Conservation (phyloP, 768 basidiomycete species). For the Kockovaella imperatae region DNA sequence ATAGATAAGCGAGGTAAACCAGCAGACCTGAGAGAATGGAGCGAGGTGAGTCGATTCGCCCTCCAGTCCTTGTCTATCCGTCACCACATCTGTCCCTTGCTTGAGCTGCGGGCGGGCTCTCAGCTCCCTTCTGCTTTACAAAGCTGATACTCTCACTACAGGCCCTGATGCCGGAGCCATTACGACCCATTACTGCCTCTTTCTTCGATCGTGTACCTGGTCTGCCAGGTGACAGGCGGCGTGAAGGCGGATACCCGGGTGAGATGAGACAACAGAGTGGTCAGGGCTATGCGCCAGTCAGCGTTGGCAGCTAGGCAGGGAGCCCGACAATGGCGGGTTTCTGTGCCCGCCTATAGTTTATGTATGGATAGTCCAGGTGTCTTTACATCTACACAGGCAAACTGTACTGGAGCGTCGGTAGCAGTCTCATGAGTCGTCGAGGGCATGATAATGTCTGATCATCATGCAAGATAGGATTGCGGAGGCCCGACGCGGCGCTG, state of each 20-base stretch:
- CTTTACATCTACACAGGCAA: too few species aligned
- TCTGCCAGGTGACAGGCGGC: too few species aligned
- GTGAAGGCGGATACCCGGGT: neutral
- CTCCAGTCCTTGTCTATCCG: too few species aligned
- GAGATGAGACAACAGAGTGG: neutral
- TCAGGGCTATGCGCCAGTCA: slow-evolving; percentile 3
- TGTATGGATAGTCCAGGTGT: neutral
- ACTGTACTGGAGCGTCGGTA: too few species aligned
- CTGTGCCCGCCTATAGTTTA: neutral
- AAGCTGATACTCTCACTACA: neutral
- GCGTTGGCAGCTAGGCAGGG: slow-evolving; percentile 3
- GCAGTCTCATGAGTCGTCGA: too few species aligned
- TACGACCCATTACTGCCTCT: slow-evolving; percentile 16
- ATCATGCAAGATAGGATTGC: too few species aligned
- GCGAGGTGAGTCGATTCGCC: slow-evolving; percentile 18
- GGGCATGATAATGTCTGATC: too few species aligned
- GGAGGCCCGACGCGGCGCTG: too few species aligned
- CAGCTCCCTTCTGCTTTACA: neutral
- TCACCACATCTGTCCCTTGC: too few species aligned
- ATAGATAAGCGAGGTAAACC: slow-evolving; percentile 41
- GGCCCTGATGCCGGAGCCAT: slow-evolving; percentile 18
- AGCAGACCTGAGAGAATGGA: slow-evolving; percentile 40
- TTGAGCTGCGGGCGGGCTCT: too few species aligned
- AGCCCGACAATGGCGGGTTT: neutral
- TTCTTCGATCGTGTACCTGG: slow-evolving; percentile 8